phyloP scores from a whole-genome alignment of 371 early-diverging fungal species.

The Lichtheimia corymbifera region DNA sequence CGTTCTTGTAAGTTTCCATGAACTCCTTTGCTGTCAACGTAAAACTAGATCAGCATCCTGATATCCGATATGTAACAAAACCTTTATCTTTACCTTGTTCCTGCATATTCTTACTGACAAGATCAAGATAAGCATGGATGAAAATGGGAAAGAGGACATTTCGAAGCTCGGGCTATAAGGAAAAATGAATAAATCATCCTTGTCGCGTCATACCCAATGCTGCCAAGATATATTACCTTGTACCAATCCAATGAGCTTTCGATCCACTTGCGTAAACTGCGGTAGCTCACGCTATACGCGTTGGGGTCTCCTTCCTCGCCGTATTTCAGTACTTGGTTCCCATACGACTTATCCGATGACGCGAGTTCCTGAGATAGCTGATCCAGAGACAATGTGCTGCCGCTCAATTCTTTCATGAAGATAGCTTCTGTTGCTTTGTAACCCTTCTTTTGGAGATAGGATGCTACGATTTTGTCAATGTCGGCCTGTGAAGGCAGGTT shows the following conservation, averaged over 20 bases:
- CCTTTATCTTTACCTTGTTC: constrained; percentile 62
- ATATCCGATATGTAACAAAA: background rate
- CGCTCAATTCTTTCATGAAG: constrained; percentile 31
- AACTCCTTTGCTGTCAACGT: constrained; percentile 52
- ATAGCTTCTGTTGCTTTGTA: constrained; percentile 31
- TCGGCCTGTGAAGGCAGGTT: constrained; percentile 29
- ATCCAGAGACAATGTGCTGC: constrained; percentile 29
- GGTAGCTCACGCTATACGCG: constrained; percentile 77
- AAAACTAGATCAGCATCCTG: background rate
- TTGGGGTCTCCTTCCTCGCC: constrained; percentile 77
- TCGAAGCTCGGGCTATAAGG: constrained; percentile 78
- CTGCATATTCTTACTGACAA: constrained; percentile 63
- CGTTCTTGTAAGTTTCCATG: constrained; percentile 72
- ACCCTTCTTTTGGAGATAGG: constrained; percentile 45
- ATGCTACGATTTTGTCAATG: constrained; percentile 36
- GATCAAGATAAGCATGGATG: constrained; percentile 92
- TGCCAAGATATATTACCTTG: constrained; percentile 54
- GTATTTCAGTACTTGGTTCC: constrained; percentile 67
- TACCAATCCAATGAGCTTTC: constrained; percentile 94
- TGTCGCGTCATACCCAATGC: background rate
- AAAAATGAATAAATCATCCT: background rate
- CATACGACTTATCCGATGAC: constrained; percentile 22
- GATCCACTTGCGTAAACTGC: constrained; percentile 87
- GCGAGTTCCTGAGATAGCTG: constrained; percentile 28
- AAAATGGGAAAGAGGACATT: constrained; percentile 93